Evolutionary conservation across 1,139 yeast genomes (phyloP).

Genomic region (Zygotorulaspora mrakii): DNA sequence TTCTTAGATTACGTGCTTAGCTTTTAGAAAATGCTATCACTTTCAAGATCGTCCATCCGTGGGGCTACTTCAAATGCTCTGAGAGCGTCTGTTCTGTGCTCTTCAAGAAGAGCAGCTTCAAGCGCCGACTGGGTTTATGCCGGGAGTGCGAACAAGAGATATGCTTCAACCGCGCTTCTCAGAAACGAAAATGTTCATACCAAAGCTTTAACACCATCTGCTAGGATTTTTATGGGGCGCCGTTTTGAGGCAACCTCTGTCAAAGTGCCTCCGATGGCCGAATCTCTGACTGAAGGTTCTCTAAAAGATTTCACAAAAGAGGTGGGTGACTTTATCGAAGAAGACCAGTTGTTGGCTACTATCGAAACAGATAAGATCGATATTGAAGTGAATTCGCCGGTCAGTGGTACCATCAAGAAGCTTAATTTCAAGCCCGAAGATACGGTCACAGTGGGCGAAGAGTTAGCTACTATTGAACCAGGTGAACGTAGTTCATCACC

Average conservation of each 20-base stretch:
- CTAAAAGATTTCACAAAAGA: slow-evolving; percentile 70
- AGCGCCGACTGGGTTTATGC: slow-evolving; percentile 4
- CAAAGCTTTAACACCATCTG: slow-evolving; percentile 6
- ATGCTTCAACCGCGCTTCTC: slow-evolving; percentile 11
- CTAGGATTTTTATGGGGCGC: slow-evolving; percentile 4
- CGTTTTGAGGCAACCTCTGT: slow-evolving; percentile 47
- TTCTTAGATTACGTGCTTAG: not conserved
- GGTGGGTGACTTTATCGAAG: slow-evolving; percentile 84
- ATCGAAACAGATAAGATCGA: slow-evolving; percentile 98
- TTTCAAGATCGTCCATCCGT: slow-evolving; percentile 11
- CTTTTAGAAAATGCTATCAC: slow-evolving; percentile 14
- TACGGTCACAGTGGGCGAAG: slow-evolving; percentile 96
- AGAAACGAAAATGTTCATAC: slow-evolving; percentile 3
- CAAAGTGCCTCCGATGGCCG: slow-evolving; percentile 98
- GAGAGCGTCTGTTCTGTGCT: slow-evolving; percentile 8
- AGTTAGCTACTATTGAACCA: slow-evolving; percentile 81
- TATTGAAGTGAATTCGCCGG: slow-evolving; percentile 93
- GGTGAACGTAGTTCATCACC: slow-evolving; percentile 66
- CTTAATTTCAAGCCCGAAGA: slow-evolving; percentile 81
- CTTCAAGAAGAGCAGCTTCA: slow-evolving; percentile 10
- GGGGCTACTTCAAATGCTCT: slow-evolving; percentile 11
- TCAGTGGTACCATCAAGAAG: slow-evolving; percentile 85
- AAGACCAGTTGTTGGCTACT: slow-evolving; percentile 91
- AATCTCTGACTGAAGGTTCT: slow-evolving; percentile 96
- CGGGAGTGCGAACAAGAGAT: slow-evolving; percentile 7